Base-by-base conservation (phyloP, 495 filamentous ascomycete species). In the Penicillium dipodomyicola region DNA sequence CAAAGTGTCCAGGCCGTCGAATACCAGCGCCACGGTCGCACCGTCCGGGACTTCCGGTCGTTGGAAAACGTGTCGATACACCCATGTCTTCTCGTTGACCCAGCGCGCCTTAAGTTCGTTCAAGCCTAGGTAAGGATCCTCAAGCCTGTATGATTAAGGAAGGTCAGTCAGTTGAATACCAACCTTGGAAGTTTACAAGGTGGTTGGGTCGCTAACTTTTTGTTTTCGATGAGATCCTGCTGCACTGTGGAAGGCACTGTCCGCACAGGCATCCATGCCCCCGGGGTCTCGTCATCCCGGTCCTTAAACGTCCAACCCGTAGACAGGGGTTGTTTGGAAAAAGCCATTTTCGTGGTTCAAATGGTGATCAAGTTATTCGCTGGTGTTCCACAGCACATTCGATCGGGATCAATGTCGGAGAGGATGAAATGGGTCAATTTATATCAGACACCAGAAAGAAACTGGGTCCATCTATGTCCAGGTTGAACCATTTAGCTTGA, bases 1-100 rank as follows among this genome's bases (percentile, higher is more conserved):
- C 74, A 86, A 93, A 0, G 90, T 95, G 64, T 96, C 91, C 37
- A 96, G 70, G 0, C 91, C 91, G 54, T 93, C 88, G 56, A 95
- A 94, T 9, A 82, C 86, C 49, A 92, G 64, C 10, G 84, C 77
- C 3, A 82, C 81, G 58, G 35, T 64, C 62, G 62, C 62, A 27
- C 69, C 70, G 20, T 60, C 58, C 52, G 73, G 56, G 60, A 71
- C 45, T 33, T 25, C 32, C 9, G 85, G 84, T 29, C 75, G 74
- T 11, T 71, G 47, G 60, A 96, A 89, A 14, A 56, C 72, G 6
- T 84, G 87, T 43, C 74, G 77, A 69, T 94, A 96, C 14, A 82
- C 69, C 91, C 91, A 96, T 54, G 79, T 75, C 46, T 83, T 83
- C 56, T 94, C 88, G 58, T 89, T 90, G 17, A 93, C 81, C 90